Evolutionary conservation across 768 basidiomycete species (phyloP).

Genomic region (Clitopilus passeckerianus): DNA sequence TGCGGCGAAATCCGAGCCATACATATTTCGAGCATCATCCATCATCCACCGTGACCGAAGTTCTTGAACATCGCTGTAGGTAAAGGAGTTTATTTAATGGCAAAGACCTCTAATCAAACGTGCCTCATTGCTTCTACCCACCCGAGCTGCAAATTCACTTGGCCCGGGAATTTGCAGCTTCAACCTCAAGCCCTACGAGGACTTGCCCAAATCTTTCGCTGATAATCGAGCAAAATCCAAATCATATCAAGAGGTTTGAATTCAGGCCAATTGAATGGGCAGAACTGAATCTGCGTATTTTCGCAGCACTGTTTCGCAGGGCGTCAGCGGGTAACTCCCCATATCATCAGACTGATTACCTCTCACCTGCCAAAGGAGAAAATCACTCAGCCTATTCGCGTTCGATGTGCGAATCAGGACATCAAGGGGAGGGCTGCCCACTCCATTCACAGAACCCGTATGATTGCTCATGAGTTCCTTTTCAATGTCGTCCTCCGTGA

Average conservation of each 20-base stretch:
- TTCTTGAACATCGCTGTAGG: no score
- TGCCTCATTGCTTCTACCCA: no score
- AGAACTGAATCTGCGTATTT: conserved; percentile 81
- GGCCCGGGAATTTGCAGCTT: no score
- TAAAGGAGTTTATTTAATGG: no score
- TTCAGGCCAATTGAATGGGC: conserved; percentile 85
- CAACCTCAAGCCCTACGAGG: no score
- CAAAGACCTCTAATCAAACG: no score
- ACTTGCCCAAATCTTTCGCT: conserved; percentile 65
- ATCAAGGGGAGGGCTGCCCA: conserved; percentile 73
- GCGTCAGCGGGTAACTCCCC: not conserved
- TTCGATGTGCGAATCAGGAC: conserved; percentile 87
- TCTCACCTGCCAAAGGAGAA: conserved; percentile 92
- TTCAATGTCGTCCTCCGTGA: conserved; percentile 64
- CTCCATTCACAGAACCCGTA: conserved; percentile 8
- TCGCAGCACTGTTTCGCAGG: conserved; percentile 55
- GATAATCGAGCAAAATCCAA: conserved; percentile 84
- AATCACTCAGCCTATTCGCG: conserved; percentile 82
- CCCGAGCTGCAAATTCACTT: no score
- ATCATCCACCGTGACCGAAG: no score
- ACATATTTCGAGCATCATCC: no score
- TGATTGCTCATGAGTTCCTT: conserved; percentile 57
- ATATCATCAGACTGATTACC: not conserved
- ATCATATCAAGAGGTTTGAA: conserved; percentile 81
- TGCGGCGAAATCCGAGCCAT: no score